These are phyloP conservation scores for Colletotrichum phormii DNA, from an alignment of 2,329 filamentous ascomycete species.

Conservation along the genomic window DNA sequence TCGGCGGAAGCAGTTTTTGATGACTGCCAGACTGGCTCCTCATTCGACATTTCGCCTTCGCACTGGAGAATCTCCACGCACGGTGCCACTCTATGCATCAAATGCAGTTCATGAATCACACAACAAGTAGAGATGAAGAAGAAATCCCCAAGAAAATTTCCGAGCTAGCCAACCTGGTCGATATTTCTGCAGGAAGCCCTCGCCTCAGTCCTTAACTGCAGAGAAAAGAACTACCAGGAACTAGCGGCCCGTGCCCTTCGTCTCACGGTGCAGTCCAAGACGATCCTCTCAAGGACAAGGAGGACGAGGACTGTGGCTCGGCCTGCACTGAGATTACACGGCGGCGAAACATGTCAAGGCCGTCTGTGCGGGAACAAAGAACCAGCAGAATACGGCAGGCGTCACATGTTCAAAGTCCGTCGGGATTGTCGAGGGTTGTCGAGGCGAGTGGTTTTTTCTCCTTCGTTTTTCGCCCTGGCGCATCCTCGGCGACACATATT, in stretches of 20 bases:
- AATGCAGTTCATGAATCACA: background rate
- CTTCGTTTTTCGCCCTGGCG: background rate
- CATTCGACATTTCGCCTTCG: background rate
- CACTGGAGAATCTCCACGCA: background rate
- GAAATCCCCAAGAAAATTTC: background rate
- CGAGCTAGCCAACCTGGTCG: background rate
- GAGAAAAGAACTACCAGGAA: background rate
- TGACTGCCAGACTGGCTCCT: background rate
- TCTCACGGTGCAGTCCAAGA: background rate
- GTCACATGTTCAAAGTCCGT: slow-evolving; percentile 20
- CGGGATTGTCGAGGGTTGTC: slow-evolving; percentile 14
- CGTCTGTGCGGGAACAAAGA: slow-evolving; percentile 22
- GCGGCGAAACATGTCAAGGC: slow-evolving; percentile 29
- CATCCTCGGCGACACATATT: background rate
- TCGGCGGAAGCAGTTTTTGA: background rate
- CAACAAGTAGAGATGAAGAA: slow-evolving; percentile 2
- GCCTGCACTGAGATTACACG: slow-evolving; percentile 25
- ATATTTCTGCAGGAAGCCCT: background rate
- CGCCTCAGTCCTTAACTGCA: background rate
- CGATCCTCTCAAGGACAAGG: background rate
- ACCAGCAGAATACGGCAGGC: background rate
- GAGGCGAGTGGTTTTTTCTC: slow-evolving; percentile 4
- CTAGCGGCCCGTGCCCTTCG: slow-evolving; percentile 20
- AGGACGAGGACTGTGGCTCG: slow-evolving; percentile 18
- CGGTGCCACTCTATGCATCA: slow-evolving; percentile 8